These are phyloP conservation scores for Prunus mongolica DNA, from an alignment of 306 rosid genomes.

Conservation along the genomic window DNA sequence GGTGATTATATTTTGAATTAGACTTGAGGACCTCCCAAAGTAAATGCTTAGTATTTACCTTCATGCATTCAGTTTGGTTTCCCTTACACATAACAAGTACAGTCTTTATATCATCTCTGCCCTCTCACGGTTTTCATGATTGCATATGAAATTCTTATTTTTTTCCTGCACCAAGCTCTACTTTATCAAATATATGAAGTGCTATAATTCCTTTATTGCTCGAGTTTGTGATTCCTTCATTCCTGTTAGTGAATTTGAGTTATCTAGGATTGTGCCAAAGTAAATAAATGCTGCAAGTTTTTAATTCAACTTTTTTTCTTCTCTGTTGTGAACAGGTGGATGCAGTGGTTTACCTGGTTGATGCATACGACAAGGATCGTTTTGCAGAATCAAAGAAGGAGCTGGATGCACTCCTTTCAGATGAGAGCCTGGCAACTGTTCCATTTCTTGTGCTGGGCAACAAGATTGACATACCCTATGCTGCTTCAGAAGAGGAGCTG, in stretches of 20 bases:
- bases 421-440: slow-evolving; percentile 42
- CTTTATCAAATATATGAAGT: background rate
- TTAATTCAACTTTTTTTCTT: background rate
- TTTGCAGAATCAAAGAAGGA: slow-evolving; percentile 49
- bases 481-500: slow-evolving; percentile 54
- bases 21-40: background rate
- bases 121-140: background rate
- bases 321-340: slow-evolving; percentile 34
- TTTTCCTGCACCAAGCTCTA: background rate
- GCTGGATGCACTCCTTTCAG: slow-evolving; percentile 49
- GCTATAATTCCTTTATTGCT: background rate
- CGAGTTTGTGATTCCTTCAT: background rate
- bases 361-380: slow-evolving; percentile 48
- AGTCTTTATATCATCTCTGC: background rate
- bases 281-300: background rate
- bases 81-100: background rate
- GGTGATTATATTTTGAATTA: background rate
- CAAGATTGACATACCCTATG: slow-evolving; percentile 54
- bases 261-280: background rate
- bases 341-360: slow-evolving; percentile 53
- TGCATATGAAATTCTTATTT: background rate
- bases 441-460: slow-evolving; percentile 51
- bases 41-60: background rate
- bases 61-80: background rate
- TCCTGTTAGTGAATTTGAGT: background rate